Conservation (phyloP, 108 stramenopile species). For the Poteriospumella lacustris region DNA sequence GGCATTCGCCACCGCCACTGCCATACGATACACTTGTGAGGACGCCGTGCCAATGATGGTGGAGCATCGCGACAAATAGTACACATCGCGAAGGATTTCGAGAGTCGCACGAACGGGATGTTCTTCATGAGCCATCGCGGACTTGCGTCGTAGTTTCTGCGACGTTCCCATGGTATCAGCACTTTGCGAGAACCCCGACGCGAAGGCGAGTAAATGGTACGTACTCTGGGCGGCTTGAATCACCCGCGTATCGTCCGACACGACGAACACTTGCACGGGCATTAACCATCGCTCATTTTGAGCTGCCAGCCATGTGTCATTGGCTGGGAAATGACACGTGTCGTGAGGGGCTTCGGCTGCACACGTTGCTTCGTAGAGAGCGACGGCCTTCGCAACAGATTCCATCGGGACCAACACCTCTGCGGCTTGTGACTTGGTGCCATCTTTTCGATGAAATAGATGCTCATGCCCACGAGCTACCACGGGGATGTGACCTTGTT, state of each 20-base stretch:
- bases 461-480: no score
- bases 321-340: no score
- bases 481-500: no score
- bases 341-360: no score
- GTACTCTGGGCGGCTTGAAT: background rate
- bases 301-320: no score
- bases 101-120: background rate
- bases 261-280: background rate
- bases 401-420: no score
- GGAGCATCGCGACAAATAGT: background rate
- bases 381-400: no score
- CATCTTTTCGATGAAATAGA: no score
- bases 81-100: background rate
- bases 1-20: background rate
- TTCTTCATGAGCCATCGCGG: background rate
- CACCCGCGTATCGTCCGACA: background rate
- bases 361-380: no score
- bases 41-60: background rate
- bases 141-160: background rate
- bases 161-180: background rate
- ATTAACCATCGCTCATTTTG: background rate
- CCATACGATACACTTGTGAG: slow-evolving; percentile 14
- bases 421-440: no score
- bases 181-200: background rate
- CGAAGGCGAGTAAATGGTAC: no score